Evolutionary conservation across 2,329 filamentous ascomycete genomes (phyloP).

Genomic region (Colletotrichum costaricense): DNA sequence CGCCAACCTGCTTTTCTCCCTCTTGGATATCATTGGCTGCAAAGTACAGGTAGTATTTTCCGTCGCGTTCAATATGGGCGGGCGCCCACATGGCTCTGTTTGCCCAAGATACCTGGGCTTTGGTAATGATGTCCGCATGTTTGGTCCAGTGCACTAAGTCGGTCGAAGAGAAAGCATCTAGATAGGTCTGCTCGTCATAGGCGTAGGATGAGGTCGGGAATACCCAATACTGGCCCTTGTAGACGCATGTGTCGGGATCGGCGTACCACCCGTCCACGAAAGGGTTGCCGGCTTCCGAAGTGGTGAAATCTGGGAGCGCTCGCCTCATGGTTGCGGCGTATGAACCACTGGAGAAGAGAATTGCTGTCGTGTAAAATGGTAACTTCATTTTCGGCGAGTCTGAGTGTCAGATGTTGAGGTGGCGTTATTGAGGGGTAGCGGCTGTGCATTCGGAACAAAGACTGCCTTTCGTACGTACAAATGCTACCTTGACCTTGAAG

Average conservation of each 20-base stretch:
- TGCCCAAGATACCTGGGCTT: conserved; percentile 71
- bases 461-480: no score
- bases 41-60: conserved; percentile 75
- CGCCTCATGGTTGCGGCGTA: no score
- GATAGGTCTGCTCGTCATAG: conserved; percentile 60
- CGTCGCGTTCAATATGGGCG: conserved; percentile 67
- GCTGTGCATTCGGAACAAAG: no score
- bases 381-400: no score
- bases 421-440: no score
- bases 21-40: conserved; percentile 59
- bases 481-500: no score
- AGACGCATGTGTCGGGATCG: conserved; percentile 61
- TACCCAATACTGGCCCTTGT: conserved; percentile 58
- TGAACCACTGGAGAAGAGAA: no score
- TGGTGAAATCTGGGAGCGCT: conserved; percentile 37
- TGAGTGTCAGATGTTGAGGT: no score
- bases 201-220: conserved; percentile 57
- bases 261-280: conserved; percentile 63
- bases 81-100: conserved; percentile 75
- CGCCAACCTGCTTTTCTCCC: conserved; percentile 59
- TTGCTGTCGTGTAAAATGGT: no score
- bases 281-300: conserved; percentile 57
- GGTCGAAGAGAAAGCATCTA: conserved; percentile 62
- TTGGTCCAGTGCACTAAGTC: conserved; percentile 62
- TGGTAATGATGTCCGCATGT: conserved; percentile 54